phyloP scores from a whole-genome alignment of 345 rosid species.

The Cochlearia excelsa region DNA sequence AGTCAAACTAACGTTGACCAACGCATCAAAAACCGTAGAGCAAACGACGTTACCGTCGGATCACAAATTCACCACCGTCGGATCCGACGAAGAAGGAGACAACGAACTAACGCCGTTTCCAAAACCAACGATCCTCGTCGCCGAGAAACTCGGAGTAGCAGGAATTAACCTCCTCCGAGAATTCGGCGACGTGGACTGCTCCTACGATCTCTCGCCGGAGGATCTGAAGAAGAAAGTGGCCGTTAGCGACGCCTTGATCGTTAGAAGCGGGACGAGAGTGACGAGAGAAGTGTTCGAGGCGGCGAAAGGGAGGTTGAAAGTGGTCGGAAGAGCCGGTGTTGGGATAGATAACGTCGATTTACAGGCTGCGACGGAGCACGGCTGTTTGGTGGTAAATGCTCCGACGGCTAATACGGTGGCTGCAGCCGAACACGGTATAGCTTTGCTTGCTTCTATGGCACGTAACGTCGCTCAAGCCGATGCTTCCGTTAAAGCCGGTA shows the following conservation, averaged over 20 bases:
- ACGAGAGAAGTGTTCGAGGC: slow-evolving; percentile 73
- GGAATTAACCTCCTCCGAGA: slow-evolving; percentile 55
- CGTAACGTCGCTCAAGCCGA: slow-evolving; percentile 77
- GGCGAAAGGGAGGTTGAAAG: slow-evolving; percentile 63
- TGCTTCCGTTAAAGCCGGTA: slow-evolving; percentile 89
- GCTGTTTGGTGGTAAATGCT: slow-evolving; percentile 79
- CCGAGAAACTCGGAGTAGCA: slow-evolving; percentile 83
- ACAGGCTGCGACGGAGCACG: slow-evolving; percentile 84
- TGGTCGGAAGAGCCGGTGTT: slow-evolving; percentile 84
- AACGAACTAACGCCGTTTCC: not conserved
- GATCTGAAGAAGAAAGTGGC: slow-evolving; percentile 55
- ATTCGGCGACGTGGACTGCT: slow-evolving; percentile 64
- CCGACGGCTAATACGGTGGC: slow-evolving; percentile 86
- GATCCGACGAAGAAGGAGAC: slow-evolving; percentile 11
- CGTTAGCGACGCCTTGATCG: slow-evolving; percentile 66
- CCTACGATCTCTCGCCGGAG: slow-evolving; percentile 56
- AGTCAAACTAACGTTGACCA: slow-evolving; percentile 8
- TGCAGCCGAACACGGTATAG: slow-evolving; percentile 81
- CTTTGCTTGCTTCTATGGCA: slow-evolving; percentile 74
- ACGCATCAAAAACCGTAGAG: slow-evolving; percentile 19
- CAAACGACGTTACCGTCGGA: slow-evolving; percentile 28
- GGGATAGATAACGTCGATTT: slow-evolving; percentile 85
- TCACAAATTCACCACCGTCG: slow-evolving; percentile 12
- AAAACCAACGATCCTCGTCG: slow-evolving; percentile 54
- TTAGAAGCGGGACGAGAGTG: slow-evolving; percentile 89